Conservation (phyloP, 192 early-diverging fungal genomes). For the Pecoramyces ruminantium region DNA sequence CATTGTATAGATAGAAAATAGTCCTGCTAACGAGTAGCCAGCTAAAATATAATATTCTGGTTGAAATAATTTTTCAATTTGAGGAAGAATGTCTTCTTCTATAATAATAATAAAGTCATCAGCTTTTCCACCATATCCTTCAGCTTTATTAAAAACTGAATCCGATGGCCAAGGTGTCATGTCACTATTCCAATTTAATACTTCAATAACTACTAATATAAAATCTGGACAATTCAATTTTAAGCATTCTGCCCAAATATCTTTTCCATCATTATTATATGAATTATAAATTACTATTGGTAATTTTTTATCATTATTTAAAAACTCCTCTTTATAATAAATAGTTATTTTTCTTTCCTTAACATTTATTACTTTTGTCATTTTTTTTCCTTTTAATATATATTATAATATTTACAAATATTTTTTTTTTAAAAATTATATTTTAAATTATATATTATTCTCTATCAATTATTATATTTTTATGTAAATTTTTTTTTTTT, state of each 20-base stretch:
- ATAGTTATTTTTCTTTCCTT: neutral
- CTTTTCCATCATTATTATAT: neutral
- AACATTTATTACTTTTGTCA: neutral
- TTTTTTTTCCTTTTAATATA: neutral
- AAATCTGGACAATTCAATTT: neutral
- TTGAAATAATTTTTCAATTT: neutral
- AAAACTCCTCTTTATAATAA: neutral
- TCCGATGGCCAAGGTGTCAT: neutral
- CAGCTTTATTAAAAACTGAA: neutral
- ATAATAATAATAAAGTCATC: neutral
- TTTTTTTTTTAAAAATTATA: no score
- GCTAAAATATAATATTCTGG: neutral
- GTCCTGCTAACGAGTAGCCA: neutral
- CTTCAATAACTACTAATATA: neutral
- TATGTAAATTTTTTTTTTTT: no score
- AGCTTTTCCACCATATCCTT: neutral
- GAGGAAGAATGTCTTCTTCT: neutral
- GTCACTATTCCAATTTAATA: neutral
- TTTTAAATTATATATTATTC: no score
- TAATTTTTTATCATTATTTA: neutral
- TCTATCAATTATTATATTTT: no score
- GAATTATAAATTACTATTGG: neutral
- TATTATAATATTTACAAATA: no score
- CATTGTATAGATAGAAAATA: neutral
- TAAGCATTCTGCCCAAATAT: neutral